A percentile compares a stretch with the other conserved stretches of the same genome.
phyloP scores from a whole-genome alignment of 495 filamentous ascomycete species.

The Neurospora sublineolata region DNA sequence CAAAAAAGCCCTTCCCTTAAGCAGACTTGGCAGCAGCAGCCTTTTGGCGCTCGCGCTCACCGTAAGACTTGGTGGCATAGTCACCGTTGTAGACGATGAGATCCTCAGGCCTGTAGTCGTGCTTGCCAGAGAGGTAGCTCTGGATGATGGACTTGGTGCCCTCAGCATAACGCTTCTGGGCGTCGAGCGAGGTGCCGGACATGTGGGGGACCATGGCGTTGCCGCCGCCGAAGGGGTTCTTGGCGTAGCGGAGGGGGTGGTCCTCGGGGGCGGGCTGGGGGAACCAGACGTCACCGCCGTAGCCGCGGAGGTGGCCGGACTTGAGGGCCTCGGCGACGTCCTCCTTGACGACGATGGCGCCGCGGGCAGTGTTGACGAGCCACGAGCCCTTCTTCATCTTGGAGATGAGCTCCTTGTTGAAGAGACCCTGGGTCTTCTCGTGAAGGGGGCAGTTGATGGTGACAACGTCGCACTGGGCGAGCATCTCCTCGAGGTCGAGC shows the following conservation, averaged over 20 bases:
- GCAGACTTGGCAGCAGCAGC: not conserved
- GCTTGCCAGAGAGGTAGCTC: constrained; percentile 73
- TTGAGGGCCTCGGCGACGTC: constrained; percentile 92
- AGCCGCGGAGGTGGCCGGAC: constrained; percentile 87
- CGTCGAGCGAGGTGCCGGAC: constrained; percentile 94
- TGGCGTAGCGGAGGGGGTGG: constrained; percentile 83
- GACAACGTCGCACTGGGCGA: constrained; percentile 92
- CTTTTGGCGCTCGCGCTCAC: constrained; percentile 46
- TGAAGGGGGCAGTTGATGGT: constrained; percentile 99
- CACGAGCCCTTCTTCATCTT: constrained; percentile 99
- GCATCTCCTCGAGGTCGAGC: constrained; percentile 80
- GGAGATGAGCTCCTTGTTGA: constrained; percentile 98
- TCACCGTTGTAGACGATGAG: constrained; percentile 86
- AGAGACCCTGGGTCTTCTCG: constrained; percentile 90
- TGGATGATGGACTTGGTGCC: constrained; percentile 85
- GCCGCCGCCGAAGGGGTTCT: constrained; percentile 90
- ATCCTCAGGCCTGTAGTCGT: constrained; percentile 84
- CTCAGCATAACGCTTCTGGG: constrained; percentile 86
- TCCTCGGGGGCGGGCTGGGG: constrained; percentile 87
- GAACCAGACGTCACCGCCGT: constrained; percentile 84
- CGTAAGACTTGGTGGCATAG: constrained; percentile 93
- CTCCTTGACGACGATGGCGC: constrained; percentile 98
- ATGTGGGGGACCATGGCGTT: constrained; percentile 99
- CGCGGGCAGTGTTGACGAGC: constrained; percentile 97
- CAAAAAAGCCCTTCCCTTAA: not conserved